Percentiles rank a stretch among this genome's conserved stretches.
phyloP scores from a whole-genome alignment of 192 early-diverging fungal species.

The Diversispora epigaea region DNA sequence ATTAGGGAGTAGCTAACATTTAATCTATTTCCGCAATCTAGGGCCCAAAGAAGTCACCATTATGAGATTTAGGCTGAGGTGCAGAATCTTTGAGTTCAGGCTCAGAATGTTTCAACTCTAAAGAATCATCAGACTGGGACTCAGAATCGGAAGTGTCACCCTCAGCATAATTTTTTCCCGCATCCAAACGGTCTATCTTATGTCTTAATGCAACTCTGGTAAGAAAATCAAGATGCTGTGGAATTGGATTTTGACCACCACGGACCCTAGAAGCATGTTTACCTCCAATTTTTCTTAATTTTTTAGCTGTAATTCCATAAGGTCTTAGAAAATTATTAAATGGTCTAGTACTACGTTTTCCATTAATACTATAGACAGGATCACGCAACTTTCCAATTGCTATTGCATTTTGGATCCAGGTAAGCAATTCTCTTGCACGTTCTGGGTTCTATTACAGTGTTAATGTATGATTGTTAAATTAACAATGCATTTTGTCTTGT shows the following conservation, averaged over 20 bases:
- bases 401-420: too few relatives aligned
- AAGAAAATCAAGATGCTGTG: conserved; percentile 23
- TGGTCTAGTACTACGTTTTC: conserved; percentile 23
- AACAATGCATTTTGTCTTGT: too few relatives aligned
- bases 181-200: conserved; percentile 21
- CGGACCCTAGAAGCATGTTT: conserved; percentile 31
- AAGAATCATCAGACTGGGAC: not conserved
- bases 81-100: not conserved
- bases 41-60: too few relatives aligned
- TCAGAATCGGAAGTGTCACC: conserved; percentile 32
- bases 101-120: too few relatives aligned
- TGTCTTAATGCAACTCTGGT: too few relatives aligned
- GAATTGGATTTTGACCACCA: conserved; percentile 30
- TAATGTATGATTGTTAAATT: too few relatives aligned
- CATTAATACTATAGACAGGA: conserved; percentile 26
- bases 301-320: conserved; percentile 31
- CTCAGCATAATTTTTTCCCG: conserved; percentile 25
- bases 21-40: too few relatives aligned
- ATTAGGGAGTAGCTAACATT: too few relatives aligned
- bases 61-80: too few relatives aligned
- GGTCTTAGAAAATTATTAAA: conserved; percentile 31
- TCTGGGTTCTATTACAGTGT: too few relatives aligned
- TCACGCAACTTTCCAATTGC: conserved; percentile 20
- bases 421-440: too few relatives aligned
- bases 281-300: conserved; percentile 26